Percentiles rank a stretch among this genome's conserved stretches.
Conservation (phyloP, 1,284 basidiomycete species). For the Schizophyllum amplum region DNA sequence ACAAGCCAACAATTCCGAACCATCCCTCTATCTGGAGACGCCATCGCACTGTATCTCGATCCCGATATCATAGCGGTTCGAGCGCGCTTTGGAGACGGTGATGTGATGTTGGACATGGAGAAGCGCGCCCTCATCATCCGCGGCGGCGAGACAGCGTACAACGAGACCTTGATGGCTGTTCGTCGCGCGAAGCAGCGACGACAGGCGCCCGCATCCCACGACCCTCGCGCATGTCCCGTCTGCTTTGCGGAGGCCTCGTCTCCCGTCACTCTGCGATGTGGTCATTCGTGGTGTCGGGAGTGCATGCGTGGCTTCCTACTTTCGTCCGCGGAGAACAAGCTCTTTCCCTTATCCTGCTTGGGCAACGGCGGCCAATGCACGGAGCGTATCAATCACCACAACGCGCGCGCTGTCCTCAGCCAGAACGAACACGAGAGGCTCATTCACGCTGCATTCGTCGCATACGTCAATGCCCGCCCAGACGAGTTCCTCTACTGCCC, state of each 20-base stretch:
- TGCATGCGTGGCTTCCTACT: conserved; percentile 49
- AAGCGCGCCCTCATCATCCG: conserved; percentile 25
- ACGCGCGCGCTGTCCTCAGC: conserved; percentile 41
- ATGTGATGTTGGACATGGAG: conserved; percentile 28
- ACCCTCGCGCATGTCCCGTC: conserved; percentile 39
- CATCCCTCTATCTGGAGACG: conserved; percentile 34
- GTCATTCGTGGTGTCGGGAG: conserved; percentile 54
- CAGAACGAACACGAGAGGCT: conserved; percentile 44
- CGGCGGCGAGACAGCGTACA: conserved; percentile 23
- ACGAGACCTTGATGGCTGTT: conserved; percentile 31
- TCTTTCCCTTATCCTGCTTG: conserved; percentile 64
- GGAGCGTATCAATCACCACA: conserved; percentile 39
- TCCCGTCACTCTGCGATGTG: conserved; percentile 48
- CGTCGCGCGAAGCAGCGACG: conserved; percentile 23
- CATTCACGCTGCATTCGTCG: conserved; percentile 46
- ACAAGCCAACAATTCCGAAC: conserved; percentile 28
- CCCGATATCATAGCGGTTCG: conserved; percentile 25
- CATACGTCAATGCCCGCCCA: conserved; percentile 45
- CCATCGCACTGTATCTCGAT: conserved; percentile 36
- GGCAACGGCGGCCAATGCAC: conserved; percentile 50
- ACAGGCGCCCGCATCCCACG: conserved; percentile 13
- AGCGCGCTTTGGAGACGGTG: conserved; percentile 28
- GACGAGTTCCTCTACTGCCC: conserved; percentile 65
- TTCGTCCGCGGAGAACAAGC: conserved; percentile 44
- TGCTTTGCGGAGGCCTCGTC: conserved; percentile 34